These are phyloP conservation scores for Penicillium palitans DNA, from an alignment of 2,329 filamentous ascomycete species.

Conservation along the genomic window DNA sequence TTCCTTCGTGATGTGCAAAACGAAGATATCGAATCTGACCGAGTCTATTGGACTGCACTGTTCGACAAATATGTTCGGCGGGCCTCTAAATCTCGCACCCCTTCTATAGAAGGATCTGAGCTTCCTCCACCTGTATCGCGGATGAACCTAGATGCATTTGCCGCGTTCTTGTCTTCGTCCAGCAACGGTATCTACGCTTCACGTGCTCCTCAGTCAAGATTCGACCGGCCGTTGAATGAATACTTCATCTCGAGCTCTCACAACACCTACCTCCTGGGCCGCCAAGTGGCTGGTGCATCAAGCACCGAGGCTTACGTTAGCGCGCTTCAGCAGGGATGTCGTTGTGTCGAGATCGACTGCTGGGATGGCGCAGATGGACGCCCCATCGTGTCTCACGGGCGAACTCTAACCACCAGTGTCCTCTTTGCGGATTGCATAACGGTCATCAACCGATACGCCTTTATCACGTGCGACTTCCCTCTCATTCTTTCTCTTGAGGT, in stretches of 20 bases:
- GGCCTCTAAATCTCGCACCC: conserved; percentile 51
- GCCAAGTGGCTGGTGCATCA: conserved; percentile 84
- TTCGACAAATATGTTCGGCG: conserved; percentile 71
- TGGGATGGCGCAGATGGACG: conserved; percentile 91
- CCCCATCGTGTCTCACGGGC: conserved; percentile 87
- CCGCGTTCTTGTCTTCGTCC: conserved; percentile 72
- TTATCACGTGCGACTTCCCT: conserved; percentile 80
- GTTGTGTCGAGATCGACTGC: conserved; percentile 96
- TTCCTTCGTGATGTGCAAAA: conserved; percentile 75
- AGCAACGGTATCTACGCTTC: conserved; percentile 68
- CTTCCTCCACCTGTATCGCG: conserved; percentile 48
- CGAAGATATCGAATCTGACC: conserved; percentile 70
- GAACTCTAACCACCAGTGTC: conserved; percentile 83
- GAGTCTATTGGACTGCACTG: conserved; percentile 65
- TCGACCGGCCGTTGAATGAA: conserved; percentile 87
- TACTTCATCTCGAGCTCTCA: conserved; percentile 99
- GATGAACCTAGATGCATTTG: conserved; percentile 78
- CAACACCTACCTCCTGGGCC: conserved; percentile 92
- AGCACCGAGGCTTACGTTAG: conserved; percentile 95
- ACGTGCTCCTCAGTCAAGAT: conserved; percentile 60
- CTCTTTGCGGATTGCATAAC: conserved; percentile 89
- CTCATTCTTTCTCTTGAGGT: conserved; percentile 95
- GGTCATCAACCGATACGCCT: conserved; percentile 93
- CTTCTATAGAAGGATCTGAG: conserved; percentile 42
- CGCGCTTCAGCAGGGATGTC: conserved; percentile 82